Conservation (phyloP, 2,329 filamentous ascomycete species). For the Bipolaris gigantea region DNA sequence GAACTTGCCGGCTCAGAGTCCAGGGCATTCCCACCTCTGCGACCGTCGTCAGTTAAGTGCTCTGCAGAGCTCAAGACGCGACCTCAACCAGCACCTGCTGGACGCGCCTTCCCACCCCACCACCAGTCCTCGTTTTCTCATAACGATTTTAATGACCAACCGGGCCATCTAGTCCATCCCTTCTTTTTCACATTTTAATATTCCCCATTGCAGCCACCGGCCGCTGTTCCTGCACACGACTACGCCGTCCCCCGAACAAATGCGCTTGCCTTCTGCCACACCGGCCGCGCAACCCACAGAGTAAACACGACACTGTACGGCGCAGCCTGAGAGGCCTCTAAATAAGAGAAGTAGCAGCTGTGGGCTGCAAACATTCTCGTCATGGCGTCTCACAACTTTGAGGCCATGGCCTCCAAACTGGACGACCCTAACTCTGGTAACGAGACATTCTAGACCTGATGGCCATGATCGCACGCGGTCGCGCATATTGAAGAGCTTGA, state of each 20-base stretch:
- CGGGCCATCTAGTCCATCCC: constrained; percentile 23
- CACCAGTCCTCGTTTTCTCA: constrained; percentile 24
- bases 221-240: constrained; percentile 11
- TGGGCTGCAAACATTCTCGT: constrained; percentile 27
- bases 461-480: neutral
- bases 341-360: constrained; percentile 25
- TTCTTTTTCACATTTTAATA: constrained; percentile 29
- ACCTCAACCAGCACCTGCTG: constrained; percentile 31
- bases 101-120: constrained; percentile 34
- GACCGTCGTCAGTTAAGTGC: constrained; percentile 11
- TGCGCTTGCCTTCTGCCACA: constrained; percentile 27
- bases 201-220: constrained; percentile 13
- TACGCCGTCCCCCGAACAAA: constrained; percentile 26
- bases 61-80: constrained; percentile 33
- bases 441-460: neutral
- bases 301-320: constrained; percentile 13
- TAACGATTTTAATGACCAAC: constrained; percentile 38
- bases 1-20: constrained; percentile 10
- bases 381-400: constrained; percentile 49
- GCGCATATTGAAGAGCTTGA: neutral
- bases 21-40: constrained; percentile 10
- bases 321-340: constrained; percentile 9
- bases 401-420: constrained; percentile 52
- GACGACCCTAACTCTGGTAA: constrained; percentile 48
- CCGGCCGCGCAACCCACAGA: constrained; percentile 17